Evolutionary conservation across 129 eudicot species (phyloP).

Genomic region (carrot (Daucus carota)): DH1_v3.0 NC_030387.2:38640501-38641000

Average conservation of each 20-base stretch:
- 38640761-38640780: background rate
- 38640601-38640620: conserved; percentile 96
- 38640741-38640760: conserved; percentile 44
- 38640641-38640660: conserved; percentile 85
- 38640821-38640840: background rate
- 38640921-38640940: background rate
- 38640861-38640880: background rate
- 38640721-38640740: conserved; percentile 97
- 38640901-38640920: background rate
- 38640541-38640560: background rate
- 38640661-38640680: conserved; percentile 85
- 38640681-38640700: conserved; percentile 96
- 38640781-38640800: background rate
- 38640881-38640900: background rate
- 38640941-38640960: background rate
- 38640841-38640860: background rate
- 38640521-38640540: background rate
- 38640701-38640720: conserved; percentile 98
- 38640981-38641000: background rate
- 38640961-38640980: background rate
- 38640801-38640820: background rate
- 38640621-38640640: conserved; percentile 94
- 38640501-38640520: background rate
- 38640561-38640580: conserved; percentile 1
- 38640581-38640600: conserved; percentile 93